These are phyloP conservation scores for Botrytis medusae DNA, from an alignment of 2,329 filamentous ascomycete genomes.

Conservation along the genomic window DNA sequence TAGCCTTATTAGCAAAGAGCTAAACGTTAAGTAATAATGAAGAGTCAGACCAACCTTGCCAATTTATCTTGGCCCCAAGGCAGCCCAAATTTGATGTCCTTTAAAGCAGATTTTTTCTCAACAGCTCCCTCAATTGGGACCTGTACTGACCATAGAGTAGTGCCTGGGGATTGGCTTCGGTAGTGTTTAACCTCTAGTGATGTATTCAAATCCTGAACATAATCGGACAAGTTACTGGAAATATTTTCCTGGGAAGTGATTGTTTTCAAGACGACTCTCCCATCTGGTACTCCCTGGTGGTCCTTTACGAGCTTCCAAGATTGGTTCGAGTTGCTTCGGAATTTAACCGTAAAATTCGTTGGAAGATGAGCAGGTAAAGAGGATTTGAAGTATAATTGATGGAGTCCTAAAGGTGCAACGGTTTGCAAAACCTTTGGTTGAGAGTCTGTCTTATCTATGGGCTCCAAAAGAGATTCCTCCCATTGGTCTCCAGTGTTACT, in stretches of 20 bases:
- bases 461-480: slow-evolving; percentile 52
- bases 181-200: slow-evolving; percentile 55
- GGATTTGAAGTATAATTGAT: slow-evolving; percentile 55
- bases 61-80: slow-evolving; percentile 40
- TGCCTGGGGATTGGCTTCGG: slow-evolving; percentile 65
- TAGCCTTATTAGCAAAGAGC: slow-evolving; percentile 35
- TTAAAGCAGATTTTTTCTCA: slow-evolving; percentile 57
- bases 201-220: slow-evolving; percentile 58
- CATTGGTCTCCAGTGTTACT: slow-evolving; percentile 55
- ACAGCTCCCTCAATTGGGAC: slow-evolving; percentile 55
- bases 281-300: slow-evolving; percentile 62
- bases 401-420: slow-evolving; percentile 36
- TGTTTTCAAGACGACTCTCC: slow-evolving; percentile 56
- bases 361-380: slow-evolving; percentile 50
- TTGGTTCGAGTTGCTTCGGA: slow-evolving; percentile 52
- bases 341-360: slow-evolving; percentile 70
- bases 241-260: slow-evolving; percentile 33
- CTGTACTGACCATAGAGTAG: slow-evolving; percentile 69
- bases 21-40: background rate
- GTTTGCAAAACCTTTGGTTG: slow-evolving; percentile 54
- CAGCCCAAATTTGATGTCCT: slow-evolving; percentile 39
- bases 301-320: slow-evolving; percentile 73
- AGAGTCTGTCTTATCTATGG: slow-evolving; percentile 27
- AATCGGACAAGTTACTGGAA: slow-evolving; percentile 41
- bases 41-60: slow-evolving; percentile 32